Conservation (phyloP, 2,329 filamentous ascomycete genomes). For the Pyricularia sp. region DNA sequence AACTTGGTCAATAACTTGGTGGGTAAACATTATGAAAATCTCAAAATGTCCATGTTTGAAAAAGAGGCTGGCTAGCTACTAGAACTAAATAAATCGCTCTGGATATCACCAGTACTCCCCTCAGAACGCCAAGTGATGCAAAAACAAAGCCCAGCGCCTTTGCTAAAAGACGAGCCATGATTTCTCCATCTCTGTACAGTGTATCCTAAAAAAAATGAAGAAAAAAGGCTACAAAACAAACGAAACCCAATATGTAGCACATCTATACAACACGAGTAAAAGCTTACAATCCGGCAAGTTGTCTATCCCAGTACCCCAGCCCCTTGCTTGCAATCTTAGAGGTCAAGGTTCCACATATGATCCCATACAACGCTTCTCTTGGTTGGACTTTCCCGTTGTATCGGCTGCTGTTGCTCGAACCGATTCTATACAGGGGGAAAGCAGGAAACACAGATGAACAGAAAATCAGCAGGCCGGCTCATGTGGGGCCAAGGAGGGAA, state of each 20-base stretch:
- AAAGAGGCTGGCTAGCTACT: not conserved
- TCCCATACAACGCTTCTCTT: constrained; percentile 52
- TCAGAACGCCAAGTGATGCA: not conserved
- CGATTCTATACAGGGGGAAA: not conserved
- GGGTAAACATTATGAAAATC: not conserved
- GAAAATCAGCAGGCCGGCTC: constrained; percentile 9
- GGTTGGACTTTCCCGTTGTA: constrained; percentile 30
- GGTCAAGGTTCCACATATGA: constrained; percentile 50
- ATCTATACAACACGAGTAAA: constrained; percentile 20
- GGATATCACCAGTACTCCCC: not conserved
- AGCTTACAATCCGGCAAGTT: not conserved
- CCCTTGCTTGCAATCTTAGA: constrained; percentile 14
- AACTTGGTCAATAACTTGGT: not conserved
- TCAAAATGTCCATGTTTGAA: not conserved
- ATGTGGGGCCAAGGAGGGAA: constrained; percentile 37
- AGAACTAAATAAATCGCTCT: not conserved
- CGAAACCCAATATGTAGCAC: constrained; percentile 18
- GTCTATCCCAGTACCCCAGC: not conserved
- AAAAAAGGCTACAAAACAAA: not conserved
- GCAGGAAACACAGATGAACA: constrained; percentile 8
- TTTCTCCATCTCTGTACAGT: not conserved
- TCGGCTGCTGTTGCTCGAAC: constrained; percentile 8
- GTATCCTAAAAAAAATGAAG: not conserved
- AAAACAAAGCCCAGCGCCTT: not conserved
- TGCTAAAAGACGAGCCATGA: not conserved